These are phyloP conservation scores for Neonectria ditissima DNA, from an alignment of 2,329 filamentous ascomycete genomes.

Conservation along the genomic window DNA sequence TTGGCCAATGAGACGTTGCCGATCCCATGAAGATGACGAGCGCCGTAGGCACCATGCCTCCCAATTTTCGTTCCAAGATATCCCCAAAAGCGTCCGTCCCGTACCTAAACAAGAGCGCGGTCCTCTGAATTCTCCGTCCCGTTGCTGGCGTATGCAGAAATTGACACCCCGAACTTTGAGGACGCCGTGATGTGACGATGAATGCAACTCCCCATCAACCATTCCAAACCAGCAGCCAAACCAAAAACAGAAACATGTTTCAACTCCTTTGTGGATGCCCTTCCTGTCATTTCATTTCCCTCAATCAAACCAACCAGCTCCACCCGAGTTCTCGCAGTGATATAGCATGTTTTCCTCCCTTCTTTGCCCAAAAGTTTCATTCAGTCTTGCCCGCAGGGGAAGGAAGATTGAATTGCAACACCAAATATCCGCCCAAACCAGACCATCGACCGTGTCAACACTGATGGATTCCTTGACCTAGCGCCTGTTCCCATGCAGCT, in stretches of 20 bases:
- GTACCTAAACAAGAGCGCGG: conserved; percentile 26
- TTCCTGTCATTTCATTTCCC: conserved; percentile 37
- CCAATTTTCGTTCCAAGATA: conserved; percentile 29
- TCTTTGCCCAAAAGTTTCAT: conserved; percentile 22
- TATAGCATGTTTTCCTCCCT: conserved; percentile 29
- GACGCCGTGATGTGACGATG: conserved; percentile 43
- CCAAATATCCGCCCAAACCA: conserved; percentile 28
- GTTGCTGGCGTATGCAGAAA: conserved; percentile 36
- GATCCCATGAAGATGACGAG: conserved; percentile 31
- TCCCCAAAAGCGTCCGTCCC: conserved; percentile 32
- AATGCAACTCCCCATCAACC: conserved; percentile 45
- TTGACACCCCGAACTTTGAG: conserved; percentile 36
- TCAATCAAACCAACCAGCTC: conserved; percentile 36
- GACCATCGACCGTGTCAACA: conserved; percentile 37
- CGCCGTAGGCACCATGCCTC: conserved; percentile 34
- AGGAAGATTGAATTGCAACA: conserved; percentile 22
- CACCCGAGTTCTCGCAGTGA: conserved; percentile 35
- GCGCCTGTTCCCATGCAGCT: conserved; percentile 46
- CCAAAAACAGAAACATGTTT: conserved; percentile 36
- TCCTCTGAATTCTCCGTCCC: conserved; percentile 23
- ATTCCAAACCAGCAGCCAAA: conserved; percentile 38
- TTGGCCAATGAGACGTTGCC: conserved; percentile 33
- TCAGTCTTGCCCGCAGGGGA: conserved; percentile 22
- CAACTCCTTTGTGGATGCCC: conserved; percentile 46
- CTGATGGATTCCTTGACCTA: conserved; percentile 41